These are phyloP conservation scores for Allantophomopsis cytisporea DNA, from an alignment of 2,329 filamentous ascomycete species.

Conservation along the genomic window DNA sequence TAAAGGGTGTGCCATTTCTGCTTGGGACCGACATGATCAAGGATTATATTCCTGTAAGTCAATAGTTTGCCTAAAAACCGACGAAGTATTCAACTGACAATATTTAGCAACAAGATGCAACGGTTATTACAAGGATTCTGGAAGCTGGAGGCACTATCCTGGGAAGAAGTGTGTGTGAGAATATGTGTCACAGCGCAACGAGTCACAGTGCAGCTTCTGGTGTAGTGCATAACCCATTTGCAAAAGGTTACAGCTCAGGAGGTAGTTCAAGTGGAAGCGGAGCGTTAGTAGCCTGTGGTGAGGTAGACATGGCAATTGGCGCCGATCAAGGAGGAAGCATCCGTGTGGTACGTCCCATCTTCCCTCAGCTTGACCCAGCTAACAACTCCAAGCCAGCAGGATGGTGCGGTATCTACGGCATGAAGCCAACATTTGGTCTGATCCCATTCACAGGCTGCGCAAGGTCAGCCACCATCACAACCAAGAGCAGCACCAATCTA, in stretches of 20 bases:
- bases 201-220: constrained; percentile 33
- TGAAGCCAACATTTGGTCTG: constrained; percentile 10
- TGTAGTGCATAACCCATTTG: constrained; percentile 29
- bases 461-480: not conserved
- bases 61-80: constrained; percentile 5
- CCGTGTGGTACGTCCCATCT: constrained; percentile 46
- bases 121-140: not conserved
- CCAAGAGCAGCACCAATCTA: too few species aligned
- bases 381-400: constrained; percentile 32
- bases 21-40: constrained; percentile 30
- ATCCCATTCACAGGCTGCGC: constrained; percentile 4
- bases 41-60: constrained; percentile 31
- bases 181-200: constrained; percentile 33
- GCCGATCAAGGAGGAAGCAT: constrained; percentile 9
- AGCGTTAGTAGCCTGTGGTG: constrained; percentile 27
- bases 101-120: not conserved
- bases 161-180: constrained; percentile 29
- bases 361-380: constrained; percentile 59
- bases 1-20: constrained; percentile 36
- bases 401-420: constrained; percentile 20
- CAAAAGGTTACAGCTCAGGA: constrained; percentile 30
- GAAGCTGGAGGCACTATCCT: not conserved
- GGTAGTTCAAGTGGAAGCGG: constrained; percentile 34
- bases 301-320: constrained; percentile 35
- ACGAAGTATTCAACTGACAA: too few species aligned